A percentile compares a stretch with the other conserved stretches of the same genome.
phyloP scores from a whole-genome alignment of 2,329 filamentous ascomycete species.

The Leptosphaerulina australis region DNA sequence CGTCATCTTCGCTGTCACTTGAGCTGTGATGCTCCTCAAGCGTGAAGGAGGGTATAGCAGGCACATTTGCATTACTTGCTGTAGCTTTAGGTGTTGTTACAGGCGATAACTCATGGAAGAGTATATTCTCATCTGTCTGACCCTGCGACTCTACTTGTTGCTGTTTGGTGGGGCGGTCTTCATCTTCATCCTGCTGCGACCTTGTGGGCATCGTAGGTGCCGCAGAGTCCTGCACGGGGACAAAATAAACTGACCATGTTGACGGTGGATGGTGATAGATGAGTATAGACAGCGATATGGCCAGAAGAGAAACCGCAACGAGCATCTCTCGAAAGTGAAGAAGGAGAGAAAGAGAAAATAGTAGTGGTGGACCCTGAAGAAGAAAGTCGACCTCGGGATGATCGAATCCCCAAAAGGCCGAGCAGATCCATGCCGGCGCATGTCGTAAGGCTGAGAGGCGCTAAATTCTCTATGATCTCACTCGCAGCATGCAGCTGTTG shows the following conservation, averaged over 20 bases:
- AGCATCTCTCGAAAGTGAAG: constrained; percentile 43
- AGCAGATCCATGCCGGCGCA: constrained; percentile 14
- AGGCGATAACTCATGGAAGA: constrained; percentile 26
- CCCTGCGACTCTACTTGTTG: constrained; percentile 24
- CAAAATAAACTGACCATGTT: constrained; percentile 40
- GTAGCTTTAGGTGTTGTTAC: constrained; percentile 44
- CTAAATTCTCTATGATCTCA: constrained; percentile 11
- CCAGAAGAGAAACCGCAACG: constrained; percentile 46
- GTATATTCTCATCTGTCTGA: constrained; percentile 1
- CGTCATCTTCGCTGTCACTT: constrained; percentile 39
- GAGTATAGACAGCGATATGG: constrained; percentile 46
- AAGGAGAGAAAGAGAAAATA: constrained; percentile 6
- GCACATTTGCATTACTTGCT: constrained; percentile 21
- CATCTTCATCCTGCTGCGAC: constrained; percentile 25
- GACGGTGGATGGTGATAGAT: constrained; percentile 46
- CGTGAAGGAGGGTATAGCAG: constrained; percentile 44
- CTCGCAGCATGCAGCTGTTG: constrained; percentile 10
- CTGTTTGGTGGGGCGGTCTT: constrained; percentile 20
- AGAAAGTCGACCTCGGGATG: constrained; percentile 12
- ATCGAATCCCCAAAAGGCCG: constrained; percentile 3
- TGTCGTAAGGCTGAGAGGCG: constrained; percentile 13
- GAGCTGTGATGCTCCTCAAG: constrained; percentile 43
- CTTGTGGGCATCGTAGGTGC: constrained; percentile 21
- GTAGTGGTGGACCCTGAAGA: constrained; percentile 21
- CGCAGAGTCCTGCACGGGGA: constrained; percentile 15